A percentile compares a stretch with the other conserved stretches of the same genome.
Conservation (phyloP, 176 grass and related monocot species). For the Raddia guianensis region DNA sequence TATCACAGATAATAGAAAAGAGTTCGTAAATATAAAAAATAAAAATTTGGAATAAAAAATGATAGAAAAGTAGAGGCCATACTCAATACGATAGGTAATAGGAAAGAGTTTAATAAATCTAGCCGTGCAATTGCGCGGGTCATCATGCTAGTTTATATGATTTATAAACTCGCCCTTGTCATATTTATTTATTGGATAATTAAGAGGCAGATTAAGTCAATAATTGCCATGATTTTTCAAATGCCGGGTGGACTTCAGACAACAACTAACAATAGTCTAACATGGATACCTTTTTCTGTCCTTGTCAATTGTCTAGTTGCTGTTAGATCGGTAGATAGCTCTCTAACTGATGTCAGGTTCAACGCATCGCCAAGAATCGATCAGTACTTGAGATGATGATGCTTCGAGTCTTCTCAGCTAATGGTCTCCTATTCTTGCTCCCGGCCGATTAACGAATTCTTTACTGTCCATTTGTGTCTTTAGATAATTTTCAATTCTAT, state of each 20-base stretch:
- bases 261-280: not conserved
- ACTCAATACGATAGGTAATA: no score
- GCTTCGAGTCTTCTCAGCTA: constrained; percentile 5
- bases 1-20: no score
- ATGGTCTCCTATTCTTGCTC: not conserved
- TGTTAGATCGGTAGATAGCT: not conserved
- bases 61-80: no score
- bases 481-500: not conserved
- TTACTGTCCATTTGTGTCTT: not conserved
- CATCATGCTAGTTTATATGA: no score
- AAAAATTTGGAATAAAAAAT: no score
- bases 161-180: no score
- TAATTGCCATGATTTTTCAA: no score
- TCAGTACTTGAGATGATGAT: not conserved
- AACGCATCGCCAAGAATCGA: not conserved
- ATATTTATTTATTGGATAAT: not conserved
- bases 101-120: no score
- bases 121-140: no score
- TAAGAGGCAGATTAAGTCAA: not conserved
- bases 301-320: not conserved
- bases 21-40: no score
- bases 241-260: no score
- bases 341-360: constrained; percentile 28
- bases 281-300: not conserved
- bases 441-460: constrained; percentile 1